Base-by-base conservation (phyloP, 169 alveolate genomes). In the Perkinsus olseni region DNA sequence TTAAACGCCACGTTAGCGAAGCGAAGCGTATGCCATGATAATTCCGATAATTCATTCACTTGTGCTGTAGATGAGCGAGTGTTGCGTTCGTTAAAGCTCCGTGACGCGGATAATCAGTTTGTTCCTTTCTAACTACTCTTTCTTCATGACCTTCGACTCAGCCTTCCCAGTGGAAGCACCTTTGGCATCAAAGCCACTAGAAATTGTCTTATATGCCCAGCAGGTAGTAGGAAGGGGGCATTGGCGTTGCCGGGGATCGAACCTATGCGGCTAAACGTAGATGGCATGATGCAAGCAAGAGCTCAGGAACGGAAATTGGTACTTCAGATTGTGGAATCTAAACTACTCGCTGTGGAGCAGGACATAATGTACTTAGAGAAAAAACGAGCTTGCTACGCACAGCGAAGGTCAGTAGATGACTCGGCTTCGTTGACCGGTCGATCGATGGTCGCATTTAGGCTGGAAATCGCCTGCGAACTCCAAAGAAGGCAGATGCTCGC, bases 121-220 rank as follows among this genome's bases (percentile, higher is more conserved):
- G 36, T 62, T 62, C 34, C 31, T 62, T 62, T 13, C 34, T 28
- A 6, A 13, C 82, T 62, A 62, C 34, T 62, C 37, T 62, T 62
- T 62, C 82, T 24, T 28, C 17, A 62, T 62, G 82, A 28, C 82
- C 1, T 62, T 62, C 17, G 82, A 62, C 17, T 62, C 82, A 62
- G 82, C 82, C 82, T 62, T 62, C 82, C 82, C 82, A 8, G 31
- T 62, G 82, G 82, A 62, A 62, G 82, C 82, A 62, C 82, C 82
- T 62, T 62, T 62, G 82, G 82, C 82, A 28, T 8, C 31, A 24
- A 62, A 28, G 37, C 82, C 82, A 62, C 34, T 62, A 24, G 36
- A 62, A 62, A 24, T 62, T 62, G 82, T 62, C 28, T 62, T 62
- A 62, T 24, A 0, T 28, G 82, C 82, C 82, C 82, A 62, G 17